Conservation (phyloP, 768 basidiomycete genomes). For the Hygrophorus russula region DNA sequence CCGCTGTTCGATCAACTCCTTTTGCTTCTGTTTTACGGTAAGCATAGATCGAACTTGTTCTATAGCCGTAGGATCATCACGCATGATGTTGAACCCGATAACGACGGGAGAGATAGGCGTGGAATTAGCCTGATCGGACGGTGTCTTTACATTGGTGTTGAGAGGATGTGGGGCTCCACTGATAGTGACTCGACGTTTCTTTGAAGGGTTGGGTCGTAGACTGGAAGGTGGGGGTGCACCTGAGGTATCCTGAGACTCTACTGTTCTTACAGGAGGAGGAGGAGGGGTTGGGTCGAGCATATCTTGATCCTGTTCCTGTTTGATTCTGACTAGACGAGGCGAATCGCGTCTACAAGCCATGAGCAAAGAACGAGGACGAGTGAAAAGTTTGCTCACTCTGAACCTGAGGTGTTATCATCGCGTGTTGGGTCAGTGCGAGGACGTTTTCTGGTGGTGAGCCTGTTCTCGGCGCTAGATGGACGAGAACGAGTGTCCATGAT, state of each 20-base stretch:
- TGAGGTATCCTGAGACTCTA: constrained; percentile 15
- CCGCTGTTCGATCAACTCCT: constrained; percentile 59
- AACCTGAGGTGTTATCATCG: constrained; percentile 27
- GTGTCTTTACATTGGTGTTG: constrained; percentile 36
- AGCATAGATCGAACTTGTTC: constrained; percentile 57
- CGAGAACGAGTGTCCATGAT: constrained; percentile 30
- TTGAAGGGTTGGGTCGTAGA: constrained; percentile 33
- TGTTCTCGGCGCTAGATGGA: constrained; percentile 20
- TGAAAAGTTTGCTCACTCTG: constrained; percentile 30
- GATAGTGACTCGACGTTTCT: constrained; percentile 65
- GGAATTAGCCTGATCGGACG: constrained; percentile 32
- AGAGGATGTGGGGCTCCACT: constrained; percentile 46
- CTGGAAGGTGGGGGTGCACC: constrained; percentile 29
- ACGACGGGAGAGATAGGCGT: constrained; percentile 59
- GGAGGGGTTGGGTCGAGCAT: constrained; percentile 28
- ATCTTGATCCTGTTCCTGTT: constrained; percentile 52
- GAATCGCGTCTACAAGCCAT: constrained; percentile 26
- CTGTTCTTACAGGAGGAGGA: constrained; percentile 12
- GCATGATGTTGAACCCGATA: constrained; percentile 45
- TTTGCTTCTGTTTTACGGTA: constrained; percentile 58
- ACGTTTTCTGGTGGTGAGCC: constrained; percentile 28
- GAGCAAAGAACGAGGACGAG: not conserved
- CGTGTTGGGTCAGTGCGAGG: constrained; percentile 23
- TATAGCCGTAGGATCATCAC: constrained; percentile 46
- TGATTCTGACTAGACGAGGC: constrained; percentile 39